Base-by-base conservation (phyloP, 108 stramenopile species). In the Hondaea fermentalgiana region DNA sequence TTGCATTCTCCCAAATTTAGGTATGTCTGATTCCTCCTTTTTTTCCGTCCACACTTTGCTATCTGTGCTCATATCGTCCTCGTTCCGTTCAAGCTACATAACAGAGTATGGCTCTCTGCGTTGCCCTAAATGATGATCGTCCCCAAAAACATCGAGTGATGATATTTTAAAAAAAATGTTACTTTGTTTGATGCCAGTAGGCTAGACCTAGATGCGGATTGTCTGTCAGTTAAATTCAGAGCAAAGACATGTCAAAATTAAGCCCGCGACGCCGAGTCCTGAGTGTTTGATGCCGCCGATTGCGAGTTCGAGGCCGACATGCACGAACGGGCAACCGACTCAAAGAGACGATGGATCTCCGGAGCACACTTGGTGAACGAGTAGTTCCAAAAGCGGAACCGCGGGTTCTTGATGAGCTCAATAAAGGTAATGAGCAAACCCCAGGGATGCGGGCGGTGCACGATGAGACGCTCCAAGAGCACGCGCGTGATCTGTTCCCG, bases 381-480 rank as follows among this genome's bases (percentile, higher is more conserved):
- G 91, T 99, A 97, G 88, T 92, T 94, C 99, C 99, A 99, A 90
- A 99, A 99, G 64, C 93, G 92, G 90, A 99, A 99, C 55, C 96
- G 94, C n/a, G 97, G 96, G 90, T 99, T 99, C 93, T 99, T 99
- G 90, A 99, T 99, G 88, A 99, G 96, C 93, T 99, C 99, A 60
- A 99, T 98, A 94, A 99, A 99, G 6, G 99, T 99, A 87, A 97
- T 96, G 17, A 98, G 90, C 89, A 97, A 90, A 72, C 97, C 97
- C 96, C 96, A 97, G 49, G 99, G 99, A 90, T 99, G 99, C 25
- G 99, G 98, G 44, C 98, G 95, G 92, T 99, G 97, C 43, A 97
- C 97, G 90, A 99, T 98, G 60, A 99, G 96, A 71, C 98, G 90
- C 94, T 99, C 98, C 58, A 99, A 94, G 49, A 99, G 95, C 6